Evolutionary conservation across 2,329 filamentous ascomycete genomes (phyloP).

Genomic region (Epichloe hybrida): DNA sequence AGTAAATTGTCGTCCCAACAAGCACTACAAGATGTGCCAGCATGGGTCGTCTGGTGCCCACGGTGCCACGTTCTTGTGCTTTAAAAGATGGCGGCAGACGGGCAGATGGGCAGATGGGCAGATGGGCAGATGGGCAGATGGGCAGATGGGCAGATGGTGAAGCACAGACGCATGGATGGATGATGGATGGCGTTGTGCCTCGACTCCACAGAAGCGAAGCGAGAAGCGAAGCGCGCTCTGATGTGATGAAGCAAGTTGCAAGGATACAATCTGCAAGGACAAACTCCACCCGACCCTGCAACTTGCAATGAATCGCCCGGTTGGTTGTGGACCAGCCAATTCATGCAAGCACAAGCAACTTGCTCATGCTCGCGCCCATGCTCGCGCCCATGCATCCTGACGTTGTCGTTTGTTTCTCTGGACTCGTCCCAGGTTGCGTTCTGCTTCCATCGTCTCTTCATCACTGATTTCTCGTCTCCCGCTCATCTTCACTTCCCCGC

Average conservation of each 20-base stretch:
- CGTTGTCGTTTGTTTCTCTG: too few relatives aligned
- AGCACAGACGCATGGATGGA: background rate
- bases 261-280: background rate
- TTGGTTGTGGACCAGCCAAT: background rate
- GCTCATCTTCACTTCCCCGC: background rate
- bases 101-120: too few relatives aligned
- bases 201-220: background rate
- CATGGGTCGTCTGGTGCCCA: too few relatives aligned
- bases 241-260: too few relatives aligned
- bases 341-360: too few relatives aligned
- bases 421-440: too few relatives aligned
- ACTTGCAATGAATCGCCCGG: background rate
- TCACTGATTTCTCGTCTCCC: too few relatives aligned
- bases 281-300: background rate
- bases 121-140: too few relatives aligned
- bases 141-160: background rate
- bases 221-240: background rate
- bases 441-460: background rate
- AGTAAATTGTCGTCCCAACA: background rate
- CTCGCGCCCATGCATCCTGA: too few relatives aligned
- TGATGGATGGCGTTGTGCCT: background rate
- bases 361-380: too few relatives aligned
- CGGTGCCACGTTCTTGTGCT: too few relatives aligned
- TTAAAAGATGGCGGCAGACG: background rate
- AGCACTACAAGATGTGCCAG: too few relatives aligned